These are phyloP conservation scores for Acanthamoeba lenticulata DNA, from an alignment of 208 protist genomes.

Conservation along the genomic window DNA sequence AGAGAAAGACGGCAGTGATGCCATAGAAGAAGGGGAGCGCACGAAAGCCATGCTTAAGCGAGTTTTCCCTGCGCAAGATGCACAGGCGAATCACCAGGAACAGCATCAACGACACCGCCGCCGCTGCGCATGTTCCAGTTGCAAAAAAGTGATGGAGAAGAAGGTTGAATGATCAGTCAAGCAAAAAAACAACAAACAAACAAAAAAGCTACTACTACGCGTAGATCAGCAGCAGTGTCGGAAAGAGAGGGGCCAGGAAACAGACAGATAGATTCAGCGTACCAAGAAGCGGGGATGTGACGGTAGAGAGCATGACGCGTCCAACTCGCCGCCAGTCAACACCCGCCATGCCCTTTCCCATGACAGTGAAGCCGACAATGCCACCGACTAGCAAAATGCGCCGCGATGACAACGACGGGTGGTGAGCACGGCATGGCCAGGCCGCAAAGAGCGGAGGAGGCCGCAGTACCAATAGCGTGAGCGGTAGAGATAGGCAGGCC, in stretches of 20 bases:
- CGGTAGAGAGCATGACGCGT: conserved; percentile 4
- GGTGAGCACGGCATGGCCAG: background rate
- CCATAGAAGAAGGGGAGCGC: conserved; percentile 43
- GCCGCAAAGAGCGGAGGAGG: background rate
- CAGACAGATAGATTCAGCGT: background rate
- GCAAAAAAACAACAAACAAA: background rate
- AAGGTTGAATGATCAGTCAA: background rate
- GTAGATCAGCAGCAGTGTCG: too few species aligned
- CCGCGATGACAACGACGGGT: background rate
- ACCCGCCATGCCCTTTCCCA: conserved; percentile 16
- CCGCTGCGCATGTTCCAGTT: background rate
- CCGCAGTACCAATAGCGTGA: background rate
- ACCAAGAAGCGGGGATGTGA: conserved; percentile 42
- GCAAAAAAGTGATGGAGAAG: background rate
- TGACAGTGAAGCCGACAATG: conserved; percentile 69
- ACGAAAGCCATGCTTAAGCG: conserved; percentile 20
- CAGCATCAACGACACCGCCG: conserved; percentile 27
- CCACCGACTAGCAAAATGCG: conserved; percentile 38
- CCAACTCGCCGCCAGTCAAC: conserved; percentile 26
- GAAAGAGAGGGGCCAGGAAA: background rate
- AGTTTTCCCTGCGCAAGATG: conserved; percentile 35
- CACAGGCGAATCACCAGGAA: background rate
- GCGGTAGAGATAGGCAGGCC: background rate
- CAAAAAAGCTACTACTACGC: too few species aligned
- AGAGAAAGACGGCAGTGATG: background rate